phyloP scores from a whole-genome alignment of 2,329 filamentous ascomycete species.

The Alternaria novae-zelandiae region DNA sequence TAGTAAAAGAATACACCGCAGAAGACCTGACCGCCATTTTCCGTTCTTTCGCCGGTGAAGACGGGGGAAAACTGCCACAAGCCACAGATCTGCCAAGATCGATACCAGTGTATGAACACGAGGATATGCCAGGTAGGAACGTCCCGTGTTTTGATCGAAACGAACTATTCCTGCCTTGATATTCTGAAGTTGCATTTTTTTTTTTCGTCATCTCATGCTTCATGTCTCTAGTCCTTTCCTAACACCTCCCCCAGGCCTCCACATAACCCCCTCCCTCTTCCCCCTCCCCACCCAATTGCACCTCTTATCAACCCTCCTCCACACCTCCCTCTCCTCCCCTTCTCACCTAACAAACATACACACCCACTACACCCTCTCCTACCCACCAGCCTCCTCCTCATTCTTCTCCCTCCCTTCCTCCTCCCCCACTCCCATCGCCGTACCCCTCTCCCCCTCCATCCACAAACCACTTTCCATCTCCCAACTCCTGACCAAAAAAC shows the following conservation, averaged over 20 bases:
- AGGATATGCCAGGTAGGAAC: slow-evolving; percentile 69
- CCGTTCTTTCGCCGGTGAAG: slow-evolving; percentile 28
- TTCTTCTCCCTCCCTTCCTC: slow-evolving; percentile 56
- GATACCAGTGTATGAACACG: slow-evolving; percentile 64
- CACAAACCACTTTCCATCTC: slow-evolving; percentile 75
- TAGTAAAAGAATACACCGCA: slow-evolving; percentile 28
- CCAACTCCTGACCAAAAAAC: slow-evolving; percentile 76
- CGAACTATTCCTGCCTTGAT: neutral
- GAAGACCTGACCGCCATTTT: slow-evolving; percentile 31
- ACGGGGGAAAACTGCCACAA: neutral
- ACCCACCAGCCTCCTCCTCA: slow-evolving; percentile 54
- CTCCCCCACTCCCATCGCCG: slow-evolving; percentile 30
- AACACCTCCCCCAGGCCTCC: slow-evolving; percentile 66
- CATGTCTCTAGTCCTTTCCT: no score
- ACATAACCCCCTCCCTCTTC: slow-evolving; percentile 77
- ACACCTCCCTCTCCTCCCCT: slow-evolving; percentile 76
- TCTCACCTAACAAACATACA: slow-evolving; percentile 89
- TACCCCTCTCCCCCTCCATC: slow-evolving; percentile 72
- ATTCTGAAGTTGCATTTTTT: neutral
- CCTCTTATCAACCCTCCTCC: slow-evolving; percentile 76
- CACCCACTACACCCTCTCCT: slow-evolving; percentile 76
- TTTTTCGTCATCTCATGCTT: no score
- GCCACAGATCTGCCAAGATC: slow-evolving; percentile 2
- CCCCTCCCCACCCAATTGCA: slow-evolving; percentile 70
- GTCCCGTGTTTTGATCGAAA: neutral